Base-by-base conservation (phyloP, 73 alveolate genomes). In the Loxodes magnus region DNA sequence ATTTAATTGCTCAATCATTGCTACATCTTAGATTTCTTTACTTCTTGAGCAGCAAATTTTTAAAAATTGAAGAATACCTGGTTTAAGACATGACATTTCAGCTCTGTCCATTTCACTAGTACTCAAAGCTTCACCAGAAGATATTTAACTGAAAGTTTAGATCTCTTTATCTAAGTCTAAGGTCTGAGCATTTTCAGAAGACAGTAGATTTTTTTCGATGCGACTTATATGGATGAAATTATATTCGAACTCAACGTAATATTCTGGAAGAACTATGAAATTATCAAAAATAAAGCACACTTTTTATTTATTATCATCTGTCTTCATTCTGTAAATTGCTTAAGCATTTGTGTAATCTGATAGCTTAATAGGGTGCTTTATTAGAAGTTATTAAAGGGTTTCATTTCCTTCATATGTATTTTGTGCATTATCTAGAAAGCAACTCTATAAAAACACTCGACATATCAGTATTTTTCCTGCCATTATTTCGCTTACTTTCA, bases 281-380 rank as follows among this genome's bases (percentile, higher is more conserved):
- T 79, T 83, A 46, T 84, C 96, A 4, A 84, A 39, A 14, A 84
- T 79, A 58, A 77, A 79, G 93, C 96, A 84, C 51, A 79, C 26
- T 30, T 75, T 67, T 35, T 79, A 77, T 56, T 71, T 79, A 9
- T 54, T 63, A 35, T 79, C 90, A 26, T 53, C 50, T 34, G 79
- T 93, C 39, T 58, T 66, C 0, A 67, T 69, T 57, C 94, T 60
- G 62, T 43, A 77, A 2, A 81, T 75, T 0, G 87, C 67, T 46
- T 72, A 53, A 49, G 51, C 76, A 28, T 63, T 77, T 15, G 38
- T 25, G 46, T 35, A 56, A 7, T 24, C 17, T 58, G 41, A 59
- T 3, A 48, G 51, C 31, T 77, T 86, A 3, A 81, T 64, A 19
- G 94, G 90, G 17, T 55, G 57, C 14, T 35, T 51, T n/a, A 53